These are phyloP conservation scores for Diplocarpon rosae DNA, from an alignment of 2,329 filamentous ascomycete genomes.

Conservation along the genomic window DNA sequence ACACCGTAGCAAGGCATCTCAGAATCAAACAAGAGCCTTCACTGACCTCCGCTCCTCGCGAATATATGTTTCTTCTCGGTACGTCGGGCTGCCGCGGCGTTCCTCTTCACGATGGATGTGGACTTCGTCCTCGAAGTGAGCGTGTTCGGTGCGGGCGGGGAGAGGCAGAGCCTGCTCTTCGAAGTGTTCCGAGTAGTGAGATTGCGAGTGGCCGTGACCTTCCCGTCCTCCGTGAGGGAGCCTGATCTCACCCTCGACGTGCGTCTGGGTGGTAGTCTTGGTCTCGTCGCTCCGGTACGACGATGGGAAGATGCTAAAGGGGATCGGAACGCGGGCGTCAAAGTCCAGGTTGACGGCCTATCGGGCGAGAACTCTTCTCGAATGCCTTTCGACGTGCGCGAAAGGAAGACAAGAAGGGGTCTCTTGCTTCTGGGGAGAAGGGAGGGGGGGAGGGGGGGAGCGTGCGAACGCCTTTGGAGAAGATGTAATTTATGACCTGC, in stretches of 20 bases:
- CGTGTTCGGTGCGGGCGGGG: constrained; percentile 50
- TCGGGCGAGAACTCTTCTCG: constrained; percentile 59
- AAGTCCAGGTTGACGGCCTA: constrained; percentile 98
- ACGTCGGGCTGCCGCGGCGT: constrained; percentile 60
- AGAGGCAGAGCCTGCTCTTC: constrained; percentile 40
- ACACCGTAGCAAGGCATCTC: not conserved
- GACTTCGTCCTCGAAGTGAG: constrained; percentile 62
- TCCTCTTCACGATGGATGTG: constrained; percentile 69
- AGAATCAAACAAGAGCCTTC: not conserved
- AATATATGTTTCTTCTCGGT: constrained; percentile 41
- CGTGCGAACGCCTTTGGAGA: no score
- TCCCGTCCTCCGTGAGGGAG: constrained; percentile 90
- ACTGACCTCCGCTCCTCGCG: constrained; percentile 45
- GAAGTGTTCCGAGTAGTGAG: constrained; percentile 35
- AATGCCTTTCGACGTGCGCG: constrained; percentile 48
- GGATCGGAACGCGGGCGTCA: constrained; percentile 98
- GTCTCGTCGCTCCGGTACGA: constrained; percentile 71
- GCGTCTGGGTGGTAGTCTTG: constrained; percentile 50
- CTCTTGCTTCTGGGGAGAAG: constrained; percentile 49
- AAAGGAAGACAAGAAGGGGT: constrained; percentile 60
- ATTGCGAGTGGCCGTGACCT: constrained; percentile 66
- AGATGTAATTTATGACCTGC: no score
- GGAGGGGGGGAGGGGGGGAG: constrained; percentile 21
- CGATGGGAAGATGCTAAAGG: constrained; percentile 99
- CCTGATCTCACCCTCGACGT: constrained; percentile 85